These are phyloP conservation scores for Mortierella sp. DNA, from an alignment of 371 early-diverging fungal genomes.

Conservation along the genomic window DNA sequence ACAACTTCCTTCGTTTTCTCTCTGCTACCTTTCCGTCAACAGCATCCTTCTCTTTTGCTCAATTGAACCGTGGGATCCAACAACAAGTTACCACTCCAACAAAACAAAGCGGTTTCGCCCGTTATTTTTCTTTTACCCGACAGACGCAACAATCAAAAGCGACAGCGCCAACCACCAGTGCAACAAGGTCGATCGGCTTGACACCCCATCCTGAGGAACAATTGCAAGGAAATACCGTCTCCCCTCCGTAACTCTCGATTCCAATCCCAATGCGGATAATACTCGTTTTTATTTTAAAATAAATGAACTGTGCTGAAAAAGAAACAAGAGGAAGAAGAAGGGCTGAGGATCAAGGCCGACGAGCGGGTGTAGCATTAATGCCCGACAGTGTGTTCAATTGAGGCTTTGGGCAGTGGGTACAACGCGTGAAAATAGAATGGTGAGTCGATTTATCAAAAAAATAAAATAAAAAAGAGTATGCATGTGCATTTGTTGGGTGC, in stretches of 20 bases:
- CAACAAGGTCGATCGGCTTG: background rate
- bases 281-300: background rate
- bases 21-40: background rate
- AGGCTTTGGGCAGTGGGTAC: no score
- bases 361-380: background rate
- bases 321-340: background rate
- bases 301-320: no score
- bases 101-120: background rate
- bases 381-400: background rate
- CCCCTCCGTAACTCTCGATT: background rate
- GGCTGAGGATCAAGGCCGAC: background rate
- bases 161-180: background rate
- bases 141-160: background rate
- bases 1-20: background rate
- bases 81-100: background rate
- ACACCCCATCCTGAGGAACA: background rate
- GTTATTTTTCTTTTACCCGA: no score
- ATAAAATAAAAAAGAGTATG: background rate
- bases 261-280: background rate
- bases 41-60: background rate
- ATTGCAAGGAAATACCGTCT: background rate
- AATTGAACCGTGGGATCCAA: background rate
- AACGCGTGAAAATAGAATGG: conserved; percentile 7
- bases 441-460: background rate
- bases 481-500: conserved; percentile 15